Conservation (phyloP, 495 filamentous ascomycete genomes). For the Annulohypoxylon bovei region DNA sequence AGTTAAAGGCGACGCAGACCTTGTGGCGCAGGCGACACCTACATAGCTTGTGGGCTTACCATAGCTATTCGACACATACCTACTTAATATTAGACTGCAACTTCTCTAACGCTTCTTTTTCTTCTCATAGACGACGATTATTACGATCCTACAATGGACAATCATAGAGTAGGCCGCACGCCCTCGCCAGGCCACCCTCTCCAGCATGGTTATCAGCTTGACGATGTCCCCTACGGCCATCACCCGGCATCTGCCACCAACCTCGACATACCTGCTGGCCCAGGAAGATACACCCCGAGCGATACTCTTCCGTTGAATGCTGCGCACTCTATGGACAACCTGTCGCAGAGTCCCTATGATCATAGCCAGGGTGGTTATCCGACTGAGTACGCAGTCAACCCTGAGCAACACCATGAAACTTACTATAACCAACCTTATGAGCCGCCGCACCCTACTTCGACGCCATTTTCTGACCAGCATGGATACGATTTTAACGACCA, state of each 20-base stretch:
- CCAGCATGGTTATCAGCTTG: conserved; percentile 73
- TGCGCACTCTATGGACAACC: conserved; percentile 82
- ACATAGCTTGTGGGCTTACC: conserved; percentile 12
- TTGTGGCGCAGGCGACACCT: conserved; percentile 49
- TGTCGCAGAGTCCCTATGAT: conserved; percentile 69
- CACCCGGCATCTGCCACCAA: conserved; percentile 51
- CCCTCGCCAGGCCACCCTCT: conserved; percentile 65
- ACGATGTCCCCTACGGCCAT: conserved; percentile 70
- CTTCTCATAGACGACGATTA: conserved; percentile 67
- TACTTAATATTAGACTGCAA: neutral
- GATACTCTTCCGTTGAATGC: conserved; percentile 48
- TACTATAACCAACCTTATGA: conserved; percentile 88
- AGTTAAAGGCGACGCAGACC: conserved; percentile 27
- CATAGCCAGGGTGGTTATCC: conserved; percentile 71
- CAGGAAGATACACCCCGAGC: conserved; percentile 62
- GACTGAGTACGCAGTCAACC: conserved; percentile 78
- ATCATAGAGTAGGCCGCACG: conserved; percentile 64
- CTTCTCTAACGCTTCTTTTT: conserved; percentile 28
- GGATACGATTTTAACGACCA: conserved; percentile 61
- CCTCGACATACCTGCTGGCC: conserved; percentile 75
- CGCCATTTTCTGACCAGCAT: conserved; percentile 63
- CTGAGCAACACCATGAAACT: conserved; percentile 84
- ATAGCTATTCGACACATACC: neutral
- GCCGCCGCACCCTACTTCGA: conserved; percentile 64
- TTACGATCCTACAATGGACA: conserved; percentile 64